These are phyloP conservation scores for Shiraia bambusicola DNA, from an alignment of 2,329 filamentous ascomycete species.

Conservation along the genomic window DNA sequence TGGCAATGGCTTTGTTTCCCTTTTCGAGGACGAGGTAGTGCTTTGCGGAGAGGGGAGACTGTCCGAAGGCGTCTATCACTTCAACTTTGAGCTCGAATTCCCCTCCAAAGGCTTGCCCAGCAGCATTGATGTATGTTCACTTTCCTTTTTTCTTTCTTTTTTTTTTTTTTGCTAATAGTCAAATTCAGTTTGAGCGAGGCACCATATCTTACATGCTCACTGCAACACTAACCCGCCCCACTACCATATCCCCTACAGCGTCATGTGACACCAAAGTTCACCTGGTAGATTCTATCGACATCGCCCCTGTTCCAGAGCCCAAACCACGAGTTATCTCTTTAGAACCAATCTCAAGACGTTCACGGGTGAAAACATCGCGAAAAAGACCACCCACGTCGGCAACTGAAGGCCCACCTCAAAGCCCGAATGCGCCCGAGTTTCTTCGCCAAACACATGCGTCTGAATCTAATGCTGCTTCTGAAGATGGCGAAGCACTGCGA, in stretches of 20 bases:
- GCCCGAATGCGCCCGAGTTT: conserved; percentile 20
- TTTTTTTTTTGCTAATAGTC: conserved; percentile 20
- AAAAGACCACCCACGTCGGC: conserved; percentile 20
- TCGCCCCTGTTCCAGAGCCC: conserved; percentile 71
- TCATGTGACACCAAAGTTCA: conserved; percentile 80
- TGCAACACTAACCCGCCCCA: conserved; percentile 85
- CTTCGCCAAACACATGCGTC: conserved; percentile 22
- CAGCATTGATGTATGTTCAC: conserved; percentile 89
- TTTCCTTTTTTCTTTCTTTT: no score
- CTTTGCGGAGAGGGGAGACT: conserved; percentile 76
- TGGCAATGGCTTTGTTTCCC: conserved; percentile 74
- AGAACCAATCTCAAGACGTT: conserved; percentile 76
- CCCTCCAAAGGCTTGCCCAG: conserved; percentile 73
- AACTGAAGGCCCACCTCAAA: conserved; percentile 15
- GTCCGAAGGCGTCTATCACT: conserved; percentile 74
- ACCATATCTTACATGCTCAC: conserved; percentile 90
- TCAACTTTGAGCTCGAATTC: conserved; percentile 73
- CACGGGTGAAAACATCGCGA: conserved; percentile 58
- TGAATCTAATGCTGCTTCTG: conserved; percentile 21
- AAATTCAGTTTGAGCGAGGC: conserved; percentile 84
- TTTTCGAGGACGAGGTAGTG: conserved; percentile 81
- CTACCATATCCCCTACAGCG: conserved; percentile 76
- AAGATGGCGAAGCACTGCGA: conserved; percentile 39
- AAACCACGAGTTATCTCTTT: conserved; percentile 82
- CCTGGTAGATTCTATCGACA: conserved; percentile 79